Conservation (phyloP, 768 basidiomycete genomes). For the Termitomyces sp. region DNA sequence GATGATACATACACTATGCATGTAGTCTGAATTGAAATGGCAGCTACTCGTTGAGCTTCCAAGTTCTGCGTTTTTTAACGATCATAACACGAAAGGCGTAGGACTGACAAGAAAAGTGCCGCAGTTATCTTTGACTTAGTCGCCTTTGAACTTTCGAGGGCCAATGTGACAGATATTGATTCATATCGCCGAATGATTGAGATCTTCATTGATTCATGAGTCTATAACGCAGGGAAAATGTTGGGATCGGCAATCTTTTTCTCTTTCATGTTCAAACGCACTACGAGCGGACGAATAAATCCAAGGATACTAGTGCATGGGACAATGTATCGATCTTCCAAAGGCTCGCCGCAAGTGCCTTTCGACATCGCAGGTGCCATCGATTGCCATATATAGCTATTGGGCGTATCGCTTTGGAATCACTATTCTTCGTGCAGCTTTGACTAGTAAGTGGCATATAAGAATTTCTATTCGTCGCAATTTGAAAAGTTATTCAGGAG, state of each 20-base stretch:
- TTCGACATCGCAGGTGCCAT: background rate
- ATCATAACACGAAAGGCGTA: too few species aligned
- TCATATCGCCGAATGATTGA: background rate
- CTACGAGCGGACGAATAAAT: background rate
- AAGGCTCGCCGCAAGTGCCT: background rate
- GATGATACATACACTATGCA: background rate
- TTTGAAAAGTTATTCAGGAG: background rate
- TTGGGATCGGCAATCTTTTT: background rate
- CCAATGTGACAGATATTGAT: background rate
- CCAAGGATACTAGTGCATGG: background rate
- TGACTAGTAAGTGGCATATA: constrained; percentile 1
- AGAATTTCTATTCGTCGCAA: background rate
- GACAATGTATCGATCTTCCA: background rate
- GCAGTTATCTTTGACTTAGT: background rate
- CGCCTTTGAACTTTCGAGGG: background rate
- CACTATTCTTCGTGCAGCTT: background rate
- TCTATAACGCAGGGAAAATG: background rate
- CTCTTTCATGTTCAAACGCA: background rate
- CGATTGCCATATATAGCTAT: background rate
- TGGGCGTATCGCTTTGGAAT: background rate
- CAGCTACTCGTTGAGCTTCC: background rate
- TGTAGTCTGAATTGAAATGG: background rate
- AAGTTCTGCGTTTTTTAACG: background rate
- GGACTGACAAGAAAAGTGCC: background rate
- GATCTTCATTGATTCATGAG: background rate